Conservation (phyloP, 805 yeast genomes). For the Metschnikowia corniflorae region DNA sequence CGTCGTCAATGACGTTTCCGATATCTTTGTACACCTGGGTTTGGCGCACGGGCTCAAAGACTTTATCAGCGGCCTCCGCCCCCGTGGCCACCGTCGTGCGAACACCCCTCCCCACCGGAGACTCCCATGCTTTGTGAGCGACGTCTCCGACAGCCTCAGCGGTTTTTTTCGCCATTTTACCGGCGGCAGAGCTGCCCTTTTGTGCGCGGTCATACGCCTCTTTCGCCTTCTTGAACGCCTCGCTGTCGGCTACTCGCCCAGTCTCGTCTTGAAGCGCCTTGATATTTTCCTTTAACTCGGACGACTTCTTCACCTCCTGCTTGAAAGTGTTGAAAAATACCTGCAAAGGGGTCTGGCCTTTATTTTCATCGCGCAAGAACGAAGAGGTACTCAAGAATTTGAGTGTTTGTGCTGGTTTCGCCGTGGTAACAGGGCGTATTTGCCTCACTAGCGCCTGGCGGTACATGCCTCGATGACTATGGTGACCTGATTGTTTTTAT, state of each 20-base stretch:
- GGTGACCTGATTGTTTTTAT: not conserved
- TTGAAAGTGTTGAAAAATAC: conserved; percentile 92
- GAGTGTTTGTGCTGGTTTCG: not conserved
- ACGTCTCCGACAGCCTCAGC: conserved; percentile 92
- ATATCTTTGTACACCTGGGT: conserved; percentile 89
- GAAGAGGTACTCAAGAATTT: conserved; percentile 13
- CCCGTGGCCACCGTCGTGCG: conserved; percentile 77
- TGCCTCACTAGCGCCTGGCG: conserved; percentile 16
- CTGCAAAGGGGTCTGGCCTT: conserved; percentile 68
- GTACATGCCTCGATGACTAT: conserved; percentile 7
- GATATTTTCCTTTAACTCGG: conserved; percentile 86
- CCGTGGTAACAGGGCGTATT: conserved; percentile 8
- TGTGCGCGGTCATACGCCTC: conserved; percentile 90
- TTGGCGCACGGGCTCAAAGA: conserved; percentile 87
- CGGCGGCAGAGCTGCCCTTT: conserved; percentile 61
- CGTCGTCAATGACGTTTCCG: conserved; percentile 85
- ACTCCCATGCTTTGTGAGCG: conserved; percentile 93
- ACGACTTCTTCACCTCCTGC: conserved; percentile 84
- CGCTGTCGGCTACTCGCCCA: conserved; percentile 89
- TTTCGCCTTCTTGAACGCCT: conserved; percentile 87
- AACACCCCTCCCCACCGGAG: conserved; percentile 87
- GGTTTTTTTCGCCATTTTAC: conserved; percentile 75
- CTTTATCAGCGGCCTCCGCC: conserved; percentile 83
- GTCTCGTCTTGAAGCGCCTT: conserved; percentile 95
- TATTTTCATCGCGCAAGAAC: conserved; percentile 12